Conservation (phyloP, 768 basidiomycete species). For the Pleurotus citrinopileatus region DNA sequence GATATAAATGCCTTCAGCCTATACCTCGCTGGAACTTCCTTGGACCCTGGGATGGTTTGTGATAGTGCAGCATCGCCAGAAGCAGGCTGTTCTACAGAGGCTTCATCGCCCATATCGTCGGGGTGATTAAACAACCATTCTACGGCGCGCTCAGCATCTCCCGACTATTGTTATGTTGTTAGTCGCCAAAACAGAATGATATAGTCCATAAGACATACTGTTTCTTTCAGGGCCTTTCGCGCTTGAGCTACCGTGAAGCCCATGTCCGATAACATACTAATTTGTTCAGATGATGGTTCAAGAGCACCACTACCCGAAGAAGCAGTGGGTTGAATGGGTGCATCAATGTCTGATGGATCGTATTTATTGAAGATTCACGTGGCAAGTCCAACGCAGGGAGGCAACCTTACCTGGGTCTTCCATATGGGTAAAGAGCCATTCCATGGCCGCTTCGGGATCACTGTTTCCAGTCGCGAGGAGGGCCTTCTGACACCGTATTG, state of each 20-base stretch:
- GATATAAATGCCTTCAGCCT: constrained; percentile 91
- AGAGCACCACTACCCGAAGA: constrained; percentile 22
- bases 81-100: constrained; percentile 20
- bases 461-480: constrained; percentile 81
- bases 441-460: constrained; percentile 83
- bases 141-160: constrained; percentile 80
- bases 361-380: background rate
- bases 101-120: constrained; percentile 73
- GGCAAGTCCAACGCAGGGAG: constrained; percentile 13
- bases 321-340: constrained; percentile 48
- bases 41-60: constrained; percentile 43
- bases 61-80: constrained; percentile 20
- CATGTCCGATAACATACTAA: constrained; percentile 82
- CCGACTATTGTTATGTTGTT: constrained; percentile 41
- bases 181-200: background rate
- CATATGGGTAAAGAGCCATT: constrained; percentile 95
- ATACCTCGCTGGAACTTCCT: constrained; percentile 70
- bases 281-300: constrained; percentile 69
- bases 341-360: constrained; percentile 66
- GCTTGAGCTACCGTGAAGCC: constrained; percentile 87
- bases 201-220: constrained; percentile 48
- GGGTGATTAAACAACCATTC: constrained; percentile 97
- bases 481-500: constrained; percentile 84
- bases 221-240: constrained; percentile 81
- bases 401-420: constrained; percentile 90